Evolutionary conservation across 768 basidiomycete genomes (phyloP).

Genomic region (Chalciporus sphaerocephalus): DNA sequence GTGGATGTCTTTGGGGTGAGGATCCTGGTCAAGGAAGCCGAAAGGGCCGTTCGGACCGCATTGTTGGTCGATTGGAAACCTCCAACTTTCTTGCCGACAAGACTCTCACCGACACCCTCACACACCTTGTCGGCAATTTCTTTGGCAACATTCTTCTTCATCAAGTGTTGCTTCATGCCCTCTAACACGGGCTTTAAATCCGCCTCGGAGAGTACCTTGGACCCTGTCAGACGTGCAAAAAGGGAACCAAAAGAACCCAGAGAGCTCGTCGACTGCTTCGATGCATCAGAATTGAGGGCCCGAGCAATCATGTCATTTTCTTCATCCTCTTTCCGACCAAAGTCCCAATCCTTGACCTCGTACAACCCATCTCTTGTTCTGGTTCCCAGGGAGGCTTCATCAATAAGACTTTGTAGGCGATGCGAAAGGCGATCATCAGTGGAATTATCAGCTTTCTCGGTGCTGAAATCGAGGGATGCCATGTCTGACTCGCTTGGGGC

Average conservation of each 20-base stretch:
- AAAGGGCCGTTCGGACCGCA: slow-evolving; percentile 79
- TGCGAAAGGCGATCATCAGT: slow-evolving; percentile 32
- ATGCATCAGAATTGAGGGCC: slow-evolving; percentile 47
- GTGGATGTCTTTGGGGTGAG: slow-evolving; percentile 96
- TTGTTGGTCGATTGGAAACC: slow-evolving; percentile 84
- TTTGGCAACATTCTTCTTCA: slow-evolving; percentile 98
- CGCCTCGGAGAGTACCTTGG: slow-evolving; percentile 72
- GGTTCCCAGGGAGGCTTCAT: slow-evolving; percentile 71
- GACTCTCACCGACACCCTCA: slow-evolving; percentile 84
- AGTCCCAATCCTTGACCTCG: slow-evolving; percentile 84
- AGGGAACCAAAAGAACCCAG: slow-evolving; percentile 69
- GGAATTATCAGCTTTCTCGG: slow-evolving; percentile 45
- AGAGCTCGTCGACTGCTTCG: slow-evolving; percentile 39
- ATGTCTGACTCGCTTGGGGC: slow-evolving; percentile 81
- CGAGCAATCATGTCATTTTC: slow-evolving; percentile 54
- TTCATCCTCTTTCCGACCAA: slow-evolving; percentile 42
- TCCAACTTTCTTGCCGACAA: slow-evolving; percentile 88
- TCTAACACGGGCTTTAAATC: slow-evolving; percentile 86
- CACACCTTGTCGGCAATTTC: slow-evolving; percentile 94
- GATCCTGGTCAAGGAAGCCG: slow-evolving; percentile 84
- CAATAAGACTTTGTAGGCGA: slow-evolving; percentile 61
- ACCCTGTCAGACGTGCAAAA: slow-evolving; percentile 82
- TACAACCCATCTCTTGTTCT: slow-evolving; percentile 70
- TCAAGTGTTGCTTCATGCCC: slow-evolving; percentile 95
- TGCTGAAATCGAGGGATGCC: slow-evolving; percentile 87